phyloP scores from a whole-genome alignment of 2,329 filamentous ascomycete genomes.

The Cucurbitaria berberidis region DNA sequence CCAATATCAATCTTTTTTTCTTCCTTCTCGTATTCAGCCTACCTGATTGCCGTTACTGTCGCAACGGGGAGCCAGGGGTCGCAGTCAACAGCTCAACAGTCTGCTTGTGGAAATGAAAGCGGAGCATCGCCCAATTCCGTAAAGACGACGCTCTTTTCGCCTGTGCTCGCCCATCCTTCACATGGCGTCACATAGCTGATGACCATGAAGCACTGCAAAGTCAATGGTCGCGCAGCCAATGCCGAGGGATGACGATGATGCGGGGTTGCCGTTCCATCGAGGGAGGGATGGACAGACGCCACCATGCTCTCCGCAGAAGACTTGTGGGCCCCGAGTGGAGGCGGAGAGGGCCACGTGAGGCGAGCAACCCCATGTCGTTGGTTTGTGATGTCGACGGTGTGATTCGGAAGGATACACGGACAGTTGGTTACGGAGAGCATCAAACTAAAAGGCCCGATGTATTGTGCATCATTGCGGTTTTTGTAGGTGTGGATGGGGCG shows the following conservation, averaged over 20 bases:
- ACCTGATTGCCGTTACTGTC: conserved; percentile 11
- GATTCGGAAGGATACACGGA: conserved; percentile 11
- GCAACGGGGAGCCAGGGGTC: conserved; percentile 22
- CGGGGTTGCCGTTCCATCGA: conserved; percentile 23
- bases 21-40: too few species aligned
- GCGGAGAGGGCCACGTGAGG: conserved; percentile 15
- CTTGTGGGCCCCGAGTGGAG: conserved; percentile 17
- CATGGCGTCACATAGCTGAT: conserved; percentile 1
- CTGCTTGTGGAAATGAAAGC: conserved; percentile 28
- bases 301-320: conserved; percentile 14
- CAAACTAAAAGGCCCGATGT: too few species aligned
- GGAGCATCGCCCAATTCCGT: conserved; percentile 23
- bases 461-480: too few species aligned
- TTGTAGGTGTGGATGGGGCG: not conserved
- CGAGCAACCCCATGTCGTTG: conserved; percentile 1
- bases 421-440: not conserved
- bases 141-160: conserved; percentile 7
- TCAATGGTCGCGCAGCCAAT: conserved; percentile 1
- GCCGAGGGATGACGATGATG: conserved; percentile 18
- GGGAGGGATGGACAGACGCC: conserved; percentile 15
- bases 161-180: conserved; percentile 1
- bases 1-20: conserved; percentile 19
- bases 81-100: conserved; percentile 36
- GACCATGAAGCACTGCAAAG: not conserved
- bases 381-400: conserved; percentile 3